Evolutionary conservation across 2,329 filamentous ascomycete genomes (phyloP), one percentile per base, ranked within the genome.

Genomic region (Sarocladiaceae sp.): DNA sequence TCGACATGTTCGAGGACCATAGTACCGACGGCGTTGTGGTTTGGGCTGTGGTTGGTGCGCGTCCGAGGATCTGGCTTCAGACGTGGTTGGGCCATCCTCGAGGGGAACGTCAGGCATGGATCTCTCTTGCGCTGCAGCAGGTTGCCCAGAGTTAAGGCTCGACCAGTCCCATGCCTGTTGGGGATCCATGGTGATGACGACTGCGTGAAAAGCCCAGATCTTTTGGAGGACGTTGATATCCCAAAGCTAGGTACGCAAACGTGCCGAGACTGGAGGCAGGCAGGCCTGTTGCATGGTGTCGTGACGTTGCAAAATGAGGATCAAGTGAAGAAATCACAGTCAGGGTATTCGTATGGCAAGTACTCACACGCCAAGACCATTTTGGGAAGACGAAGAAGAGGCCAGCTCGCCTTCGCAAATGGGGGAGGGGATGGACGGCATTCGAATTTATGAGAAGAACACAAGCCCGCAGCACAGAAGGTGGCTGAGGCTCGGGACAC

Each of bases 1-100:
- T 47, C 91, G 84, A 64, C 91, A 97, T 49, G 80, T 85, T 51
- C 88, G 76, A 20, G 85, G 75, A 29, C 78, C 76, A 61, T 87
- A 91, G 49, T 78, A 76, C 41, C 58, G 51, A n/a, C 39, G 48
- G 10, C 42, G 16, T 27, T 24, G 26, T 11, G 23, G 20, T 12
- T 24, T 9, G 21, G 34, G n/a, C 19, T 41, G 33, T 27, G 33
- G 2, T 16, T 20, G 19, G 6, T 21, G 24, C 20, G 24, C 6
- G 23, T 21, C 31, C 16, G 27, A 23, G 12, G 19, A 3, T 3
- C n/a, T 13, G 12, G 19, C 24, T n/a, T 47, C 37, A 10, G 37
- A 11, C 15, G 4, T 21, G 11, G 23, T 24, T 32, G 41, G n/a
- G 15, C 19, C 16, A 21, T 10, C 18, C 16, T 6, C 40, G 40